phyloP scores from a whole-genome alignment of 495 filamentous ascomycete species.

The Trichoderma virens region DNA sequence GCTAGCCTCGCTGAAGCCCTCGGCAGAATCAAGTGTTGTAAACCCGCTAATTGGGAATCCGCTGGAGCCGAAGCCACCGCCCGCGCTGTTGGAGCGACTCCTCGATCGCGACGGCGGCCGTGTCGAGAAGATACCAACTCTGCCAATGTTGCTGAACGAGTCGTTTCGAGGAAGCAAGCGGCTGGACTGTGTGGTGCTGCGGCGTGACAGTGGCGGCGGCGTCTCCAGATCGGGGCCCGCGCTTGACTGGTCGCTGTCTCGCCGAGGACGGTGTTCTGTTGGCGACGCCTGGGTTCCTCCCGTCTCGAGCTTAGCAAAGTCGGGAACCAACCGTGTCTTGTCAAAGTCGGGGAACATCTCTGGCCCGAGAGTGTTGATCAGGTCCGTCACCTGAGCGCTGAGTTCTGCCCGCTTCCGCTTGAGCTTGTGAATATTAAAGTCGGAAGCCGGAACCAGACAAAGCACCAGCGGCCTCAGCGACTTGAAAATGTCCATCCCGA shows the following conservation, averaged over 20 bases:
- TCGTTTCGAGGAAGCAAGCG: constrained; percentile 74
- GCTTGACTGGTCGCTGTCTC: constrained; percentile 22
- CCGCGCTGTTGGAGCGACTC: constrained; percentile 63
- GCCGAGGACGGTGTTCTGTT: constrained; percentile 11
- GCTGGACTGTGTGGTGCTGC: constrained; percentile 37
- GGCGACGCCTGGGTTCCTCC: constrained; percentile 14
- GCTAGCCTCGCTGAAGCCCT: constrained; percentile 72
- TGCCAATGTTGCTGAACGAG: constrained; percentile 79
- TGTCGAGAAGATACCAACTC: constrained; percentile 81
- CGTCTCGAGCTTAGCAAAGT: constrained; percentile 28
- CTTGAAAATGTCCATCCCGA: constrained; percentile 97
- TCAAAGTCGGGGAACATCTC: constrained; percentile 98
- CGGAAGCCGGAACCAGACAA: constrained; percentile 75
- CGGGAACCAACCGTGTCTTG: constrained; percentile 64
- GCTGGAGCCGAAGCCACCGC: constrained; percentile 47
- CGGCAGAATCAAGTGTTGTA: constrained; percentile 63
- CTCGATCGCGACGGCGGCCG: constrained; percentile 65
- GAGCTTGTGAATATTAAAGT: constrained; percentile 76
- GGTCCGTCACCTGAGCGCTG: constrained; percentile 72
- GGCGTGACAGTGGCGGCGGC: constrained; percentile 21
- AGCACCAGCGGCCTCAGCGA: constrained; percentile 85
- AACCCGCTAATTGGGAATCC: constrained; percentile 64
- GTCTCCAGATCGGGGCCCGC: constrained; percentile 18
- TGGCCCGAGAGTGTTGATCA: constrained; percentile 92
- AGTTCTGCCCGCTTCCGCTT: constrained; percentile 64